Conservation (phyloP, 225 moss, liverwort and hornwort species). For the Ulota crispa region DNA sequence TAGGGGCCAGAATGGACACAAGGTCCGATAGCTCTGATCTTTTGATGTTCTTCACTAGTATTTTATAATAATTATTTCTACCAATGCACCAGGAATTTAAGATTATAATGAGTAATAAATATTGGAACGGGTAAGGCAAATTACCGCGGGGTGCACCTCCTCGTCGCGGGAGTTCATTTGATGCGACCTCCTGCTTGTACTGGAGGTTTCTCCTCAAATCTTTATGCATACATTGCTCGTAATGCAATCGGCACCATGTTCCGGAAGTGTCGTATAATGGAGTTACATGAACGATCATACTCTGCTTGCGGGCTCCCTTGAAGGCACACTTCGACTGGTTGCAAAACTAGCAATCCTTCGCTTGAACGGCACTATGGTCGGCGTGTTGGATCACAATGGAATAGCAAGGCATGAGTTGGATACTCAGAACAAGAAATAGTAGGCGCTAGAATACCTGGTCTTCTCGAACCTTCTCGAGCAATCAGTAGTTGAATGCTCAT, state of each 20-base stretch:
- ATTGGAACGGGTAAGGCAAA: slow-evolving; percentile 1
- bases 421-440: background rate
- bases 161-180: slow-evolving; percentile 50
- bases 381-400: slow-evolving; percentile 19
- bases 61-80: background rate
- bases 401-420: slow-evolving; percentile 26
- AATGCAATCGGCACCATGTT: background rate
- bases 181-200: slow-evolving; percentile 16
- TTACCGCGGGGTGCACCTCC: slow-evolving; percentile 39
- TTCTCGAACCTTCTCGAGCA: background rate
- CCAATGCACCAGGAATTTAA: background rate
- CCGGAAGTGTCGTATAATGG: slow-evolving; percentile 7
- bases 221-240: slow-evolving; percentile 28
- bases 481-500: background rate
- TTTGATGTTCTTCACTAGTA: background rate
- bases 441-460: background rate
- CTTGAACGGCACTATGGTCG: slow-evolving; percentile 11
- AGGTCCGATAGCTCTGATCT: background rate
- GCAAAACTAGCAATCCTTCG: slow-evolving; percentile 15
- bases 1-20: background rate
- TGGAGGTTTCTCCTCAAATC: background rate
- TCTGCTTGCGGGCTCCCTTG: slow-evolving; percentile 5
- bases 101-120: background rate
- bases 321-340: slow-evolving; percentile 13
- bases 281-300: background rate